A percentile compares a stretch with the other conserved stretches of the same genome.
Evolutionary conservation across 2,329 filamentous ascomycete species (phyloP).

Genomic region (Hortaea sp.): DNA sequence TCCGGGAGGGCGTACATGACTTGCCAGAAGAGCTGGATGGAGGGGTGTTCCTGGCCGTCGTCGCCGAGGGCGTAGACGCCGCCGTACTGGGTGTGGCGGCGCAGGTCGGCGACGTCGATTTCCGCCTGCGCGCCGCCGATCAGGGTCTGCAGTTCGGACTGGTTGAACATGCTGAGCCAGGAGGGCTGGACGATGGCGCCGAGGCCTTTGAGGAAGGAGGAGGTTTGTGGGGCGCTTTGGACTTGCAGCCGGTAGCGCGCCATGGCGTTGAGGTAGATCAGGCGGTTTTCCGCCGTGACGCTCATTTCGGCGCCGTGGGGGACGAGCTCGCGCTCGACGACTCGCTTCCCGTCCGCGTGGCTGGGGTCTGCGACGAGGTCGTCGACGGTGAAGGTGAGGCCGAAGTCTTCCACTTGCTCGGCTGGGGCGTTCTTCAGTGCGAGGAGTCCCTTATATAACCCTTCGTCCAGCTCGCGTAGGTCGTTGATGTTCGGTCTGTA

Average conservation of each 20-base stretch:
- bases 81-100: slow-evolving; percentile 74
- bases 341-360: slow-evolving; percentile 35
- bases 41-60: slow-evolving; percentile 75
- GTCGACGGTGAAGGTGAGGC: slow-evolving; percentile 79
- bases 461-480: slow-evolving; percentile 80
- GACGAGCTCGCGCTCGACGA: slow-evolving; percentile 64
- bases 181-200: slow-evolving; percentile 78
- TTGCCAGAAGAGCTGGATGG: slow-evolving; percentile 80
- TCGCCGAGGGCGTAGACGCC: slow-evolving; percentile 86
- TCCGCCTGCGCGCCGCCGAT: slow-evolving; percentile 72
- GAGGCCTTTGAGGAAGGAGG: slow-evolving; percentile 78
- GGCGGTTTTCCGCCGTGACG: slow-evolving; percentile 85
- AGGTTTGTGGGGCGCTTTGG: slow-evolving; percentile 72
- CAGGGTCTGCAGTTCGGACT: slow-evolving; percentile 83
- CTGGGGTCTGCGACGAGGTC: slow-evolving; percentile 45
- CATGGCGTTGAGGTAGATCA: slow-evolving; percentile 89
- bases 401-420: slow-evolving; percentile 67
- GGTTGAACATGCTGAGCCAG: slow-evolving; percentile 99
- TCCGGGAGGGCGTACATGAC: slow-evolving; percentile 71
- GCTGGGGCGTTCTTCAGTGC: slow-evolving; percentile 75
- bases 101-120: slow-evolving; percentile 79
- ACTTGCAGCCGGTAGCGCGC: slow-evolving; percentile 74
- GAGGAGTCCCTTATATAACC: slow-evolving; percentile 75
- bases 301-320: slow-evolving; percentile 63
- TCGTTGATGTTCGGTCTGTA: slow-evolving; percentile 95